Evolutionary conservation across 371 early-diverging fungal species (phyloP).

Genomic region (Mortierella sp.): DNA sequence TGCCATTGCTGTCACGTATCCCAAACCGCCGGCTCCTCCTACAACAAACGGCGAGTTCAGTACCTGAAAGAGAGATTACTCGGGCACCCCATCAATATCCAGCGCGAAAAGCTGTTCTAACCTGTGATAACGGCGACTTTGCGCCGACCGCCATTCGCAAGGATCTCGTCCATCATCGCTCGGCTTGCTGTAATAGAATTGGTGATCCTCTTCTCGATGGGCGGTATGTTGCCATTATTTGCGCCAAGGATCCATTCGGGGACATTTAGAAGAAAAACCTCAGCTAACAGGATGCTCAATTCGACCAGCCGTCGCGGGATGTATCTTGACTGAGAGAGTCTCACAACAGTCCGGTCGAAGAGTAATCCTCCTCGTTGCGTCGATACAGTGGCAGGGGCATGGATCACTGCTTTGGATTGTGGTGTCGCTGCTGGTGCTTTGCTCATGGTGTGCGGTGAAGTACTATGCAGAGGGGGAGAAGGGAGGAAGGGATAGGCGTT

Average conservation of each 20-base stretch:
- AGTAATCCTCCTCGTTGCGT: conserved; percentile 31
- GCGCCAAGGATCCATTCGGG: conserved; percentile 48
- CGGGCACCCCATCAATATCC: neutral
- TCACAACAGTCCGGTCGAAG: conserved; percentile 19
- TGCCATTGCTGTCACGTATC: conserved; percentile 38
- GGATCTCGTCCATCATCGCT: conserved; percentile 4
- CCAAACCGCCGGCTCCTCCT: conserved; percentile 46
- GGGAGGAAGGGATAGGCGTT: neutral
- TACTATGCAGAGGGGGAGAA: neutral
- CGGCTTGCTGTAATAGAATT: conserved; percentile 32
- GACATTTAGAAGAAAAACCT: conserved; percentile 29
- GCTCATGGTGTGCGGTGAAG: conserved; percentile 4
- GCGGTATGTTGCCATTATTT: conserved; percentile 2
- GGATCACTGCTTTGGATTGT: neutral
- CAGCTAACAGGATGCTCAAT: conserved; percentile 20
- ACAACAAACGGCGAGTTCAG: neutral
- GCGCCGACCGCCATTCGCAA: conserved; percentile 34
- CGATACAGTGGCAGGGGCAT: conserved; percentile 28
- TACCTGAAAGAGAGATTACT: neutral
- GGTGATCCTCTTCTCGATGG: conserved; percentile 35
- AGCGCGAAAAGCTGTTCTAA: conserved; percentile 1
- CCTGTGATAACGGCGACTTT: conserved; percentile 44
- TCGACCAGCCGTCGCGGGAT: conserved; percentile 38
- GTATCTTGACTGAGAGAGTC: conserved; percentile 30
- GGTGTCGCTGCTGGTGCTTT: conserved; percentile 1